Conservation (phyloP, 2,329 filamentous ascomycete genomes). For the Apiospora marii region DNA sequence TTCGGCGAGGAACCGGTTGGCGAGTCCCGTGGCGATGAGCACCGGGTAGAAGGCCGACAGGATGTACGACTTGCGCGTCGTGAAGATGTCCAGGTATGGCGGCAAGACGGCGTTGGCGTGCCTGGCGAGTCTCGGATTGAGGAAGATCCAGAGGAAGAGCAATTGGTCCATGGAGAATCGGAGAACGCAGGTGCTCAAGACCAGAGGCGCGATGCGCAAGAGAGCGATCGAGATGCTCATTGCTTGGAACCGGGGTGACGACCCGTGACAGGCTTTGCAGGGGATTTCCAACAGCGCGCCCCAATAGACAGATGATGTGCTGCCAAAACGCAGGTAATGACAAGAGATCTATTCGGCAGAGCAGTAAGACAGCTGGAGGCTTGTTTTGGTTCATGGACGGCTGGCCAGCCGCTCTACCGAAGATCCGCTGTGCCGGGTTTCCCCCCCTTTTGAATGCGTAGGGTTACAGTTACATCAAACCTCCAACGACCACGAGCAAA, state of each 20-base stretch:
- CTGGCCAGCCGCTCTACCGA: not conserved
- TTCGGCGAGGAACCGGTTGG: not conserved
- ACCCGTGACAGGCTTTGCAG: not conserved
- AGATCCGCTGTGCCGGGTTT: not conserved
- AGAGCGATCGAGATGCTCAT: not conserved
- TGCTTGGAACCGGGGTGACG: not conserved
- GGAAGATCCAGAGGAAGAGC: constrained; percentile 2
- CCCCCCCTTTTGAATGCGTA: not conserved
- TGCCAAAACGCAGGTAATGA: not conserved
- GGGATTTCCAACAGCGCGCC: not conserved
- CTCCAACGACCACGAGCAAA: not conserved
- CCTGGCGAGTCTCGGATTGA: not conserved
- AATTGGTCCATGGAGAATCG: not conserved
- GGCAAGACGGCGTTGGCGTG: not conserved
- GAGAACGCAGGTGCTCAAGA: not conserved
- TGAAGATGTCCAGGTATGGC: not conserved
- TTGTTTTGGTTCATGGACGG: not conserved
- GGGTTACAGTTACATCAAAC: not conserved
- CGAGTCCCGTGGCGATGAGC: not conserved
- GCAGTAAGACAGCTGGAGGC: not conserved
- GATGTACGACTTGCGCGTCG: constrained; percentile 9
- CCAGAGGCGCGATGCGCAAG: not conserved
- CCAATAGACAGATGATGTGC: not conserved
- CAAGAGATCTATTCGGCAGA: not conserved
- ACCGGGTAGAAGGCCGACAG: not conserved